phyloP scores from a whole-genome alignment of 768 basidiomycete genomes.

The Mycena polygramma region DNA sequence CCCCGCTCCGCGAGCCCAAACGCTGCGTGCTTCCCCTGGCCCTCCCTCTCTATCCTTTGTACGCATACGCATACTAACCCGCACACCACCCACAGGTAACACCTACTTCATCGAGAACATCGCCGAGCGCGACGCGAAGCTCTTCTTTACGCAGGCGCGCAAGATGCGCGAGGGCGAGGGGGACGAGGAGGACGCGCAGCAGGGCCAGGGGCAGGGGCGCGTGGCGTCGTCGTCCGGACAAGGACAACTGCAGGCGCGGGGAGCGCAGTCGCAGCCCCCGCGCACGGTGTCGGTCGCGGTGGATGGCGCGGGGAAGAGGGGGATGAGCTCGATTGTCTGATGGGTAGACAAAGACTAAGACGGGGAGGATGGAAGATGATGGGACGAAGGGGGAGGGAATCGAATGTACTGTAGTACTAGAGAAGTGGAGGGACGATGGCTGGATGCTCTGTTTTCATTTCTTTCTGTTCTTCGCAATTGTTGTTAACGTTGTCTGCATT shows the following conservation, averaged over 20 bases:
- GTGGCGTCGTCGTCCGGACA: background rate
- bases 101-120: constrained; percentile 93
- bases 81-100: constrained; percentile 69
- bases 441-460: no score
- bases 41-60: background rate
- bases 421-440: no score
- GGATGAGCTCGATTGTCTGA: constrained; percentile 23
- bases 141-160: constrained; percentile 95
- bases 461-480: no score
- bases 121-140: constrained; percentile 77
- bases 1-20: no score
- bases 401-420: no score
- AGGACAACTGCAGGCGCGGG: background rate
- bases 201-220: constrained; percentile 4
- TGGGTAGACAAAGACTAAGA: no score
- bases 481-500: no score
- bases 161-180: constrained; percentile 47
- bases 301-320: background rate
- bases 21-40: no score
- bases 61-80: no score
- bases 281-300: constrained; percentile 18
- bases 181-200: constrained; percentile 12
- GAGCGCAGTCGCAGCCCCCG: no score
- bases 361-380: no score
- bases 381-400: no score